These are phyloP conservation scores for Russula emetica DNA, from an alignment of 768 basidiomycete genomes.

Conservation along the genomic window DNA sequence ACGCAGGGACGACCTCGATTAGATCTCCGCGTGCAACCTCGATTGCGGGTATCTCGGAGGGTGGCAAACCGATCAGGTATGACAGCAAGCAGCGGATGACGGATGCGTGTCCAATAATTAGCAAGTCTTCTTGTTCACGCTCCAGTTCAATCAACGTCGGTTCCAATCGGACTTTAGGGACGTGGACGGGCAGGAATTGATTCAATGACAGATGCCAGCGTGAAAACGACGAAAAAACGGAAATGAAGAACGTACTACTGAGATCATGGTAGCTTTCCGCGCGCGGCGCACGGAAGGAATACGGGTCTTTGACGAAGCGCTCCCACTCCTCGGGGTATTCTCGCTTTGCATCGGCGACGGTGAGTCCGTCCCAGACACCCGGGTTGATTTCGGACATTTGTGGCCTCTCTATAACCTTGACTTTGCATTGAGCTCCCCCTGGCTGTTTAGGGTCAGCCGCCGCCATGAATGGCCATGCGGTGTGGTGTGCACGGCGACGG, in stretches of 20 bases:
- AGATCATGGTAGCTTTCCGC: slow-evolving; percentile 98
- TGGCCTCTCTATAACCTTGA: slow-evolving; percentile 90
- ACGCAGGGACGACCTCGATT: slow-evolving; percentile 87
- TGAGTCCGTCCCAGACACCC: slow-evolving; percentile 94
- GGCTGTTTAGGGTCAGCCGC: slow-evolving; percentile 29
- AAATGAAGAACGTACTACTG: slow-evolving; percentile 48
- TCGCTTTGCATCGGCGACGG: slow-evolving; percentile 82
- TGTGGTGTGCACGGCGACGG: slow-evolving; percentile 86
- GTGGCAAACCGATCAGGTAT: slow-evolving; percentile 89
- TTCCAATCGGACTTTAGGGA: slow-evolving; percentile 75
- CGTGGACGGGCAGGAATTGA: not conserved
- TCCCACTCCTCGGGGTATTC: slow-evolving; percentile 95
- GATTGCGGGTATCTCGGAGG: slow-evolving; percentile 94
- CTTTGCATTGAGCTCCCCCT: slow-evolving; percentile 38
- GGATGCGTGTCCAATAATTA: slow-evolving; percentile 96
- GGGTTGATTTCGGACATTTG: slow-evolving; percentile 99
- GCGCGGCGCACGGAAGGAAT: slow-evolving; percentile 83
- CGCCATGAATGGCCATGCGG: slow-evolving; percentile 87
- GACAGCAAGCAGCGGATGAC: slow-evolving; percentile 95
- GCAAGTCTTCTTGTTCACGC: slow-evolving; percentile 86
- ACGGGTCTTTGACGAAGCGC: slow-evolving; percentile 88
- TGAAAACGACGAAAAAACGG: not conserved
- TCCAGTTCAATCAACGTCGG: slow-evolving; percentile 91
- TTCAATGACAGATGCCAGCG: slow-evolving; percentile 24
- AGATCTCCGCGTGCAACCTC: slow-evolving; percentile 95